Percentiles rank a stretch among this genome's conserved stretches.
These are phyloP conservation scores for Isatis lusitanica DNA, from an alignment of 441 rosid species.

Conservation along the genomic window DNA sequence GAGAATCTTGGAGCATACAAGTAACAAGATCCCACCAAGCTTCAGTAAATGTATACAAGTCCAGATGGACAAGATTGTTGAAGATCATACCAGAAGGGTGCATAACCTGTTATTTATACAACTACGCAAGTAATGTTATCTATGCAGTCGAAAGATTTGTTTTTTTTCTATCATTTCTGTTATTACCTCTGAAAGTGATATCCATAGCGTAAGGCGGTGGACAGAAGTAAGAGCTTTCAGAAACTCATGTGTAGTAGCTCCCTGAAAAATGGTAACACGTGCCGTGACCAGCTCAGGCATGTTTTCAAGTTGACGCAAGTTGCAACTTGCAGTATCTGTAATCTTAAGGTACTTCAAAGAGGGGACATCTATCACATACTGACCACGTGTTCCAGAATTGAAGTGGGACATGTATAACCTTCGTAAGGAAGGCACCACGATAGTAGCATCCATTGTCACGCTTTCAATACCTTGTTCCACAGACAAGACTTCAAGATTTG, in stretches of 20 bases:
- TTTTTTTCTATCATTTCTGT: neutral
- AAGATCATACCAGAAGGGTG: neutral
- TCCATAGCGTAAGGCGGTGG: neutral
- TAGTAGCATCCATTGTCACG: neutral
- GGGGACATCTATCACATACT: neutral
- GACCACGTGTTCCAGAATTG: no score
- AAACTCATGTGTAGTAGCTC: neutral
- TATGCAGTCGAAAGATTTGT: no score
- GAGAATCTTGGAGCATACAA: conserved; percentile 9
- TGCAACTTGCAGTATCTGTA: neutral
- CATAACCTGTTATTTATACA: neutral
- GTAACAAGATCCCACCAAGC: conserved; percentile 17
- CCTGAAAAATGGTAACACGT: neutral
- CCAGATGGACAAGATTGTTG: conserved; percentile 11
- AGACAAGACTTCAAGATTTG: neutral
- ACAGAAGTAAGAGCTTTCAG: conserved; percentile 8
- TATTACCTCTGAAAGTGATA: conserved; percentile 8
- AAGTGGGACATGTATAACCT: neutral
- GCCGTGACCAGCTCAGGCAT: conserved; percentile 20
- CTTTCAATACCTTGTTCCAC: neutral
- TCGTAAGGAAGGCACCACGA: conserved; percentile 10
- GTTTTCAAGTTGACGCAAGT: neutral
- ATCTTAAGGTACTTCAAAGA: neutral
- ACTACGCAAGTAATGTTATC: no score
- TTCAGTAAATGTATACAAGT: neutral